Conservation (phyloP, 257 asterid species). For the Solanum ossicruentum region DNA sequence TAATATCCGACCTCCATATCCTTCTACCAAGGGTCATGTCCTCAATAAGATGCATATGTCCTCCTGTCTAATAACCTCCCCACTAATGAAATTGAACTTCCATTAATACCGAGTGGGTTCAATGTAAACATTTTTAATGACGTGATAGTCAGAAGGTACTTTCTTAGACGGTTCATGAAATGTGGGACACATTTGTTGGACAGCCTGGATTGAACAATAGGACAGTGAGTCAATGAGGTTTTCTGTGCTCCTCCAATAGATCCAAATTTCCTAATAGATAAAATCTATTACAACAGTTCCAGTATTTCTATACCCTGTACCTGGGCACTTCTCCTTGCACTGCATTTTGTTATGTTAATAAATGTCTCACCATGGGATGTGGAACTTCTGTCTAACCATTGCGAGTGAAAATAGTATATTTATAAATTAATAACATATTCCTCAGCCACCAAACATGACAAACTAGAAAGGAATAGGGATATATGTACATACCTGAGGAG, state of each 20-base stretch:
- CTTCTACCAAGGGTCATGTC: background rate
- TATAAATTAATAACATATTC: background rate
- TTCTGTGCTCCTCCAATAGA: background rate
- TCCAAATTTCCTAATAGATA: background rate
- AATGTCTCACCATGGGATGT: background rate
- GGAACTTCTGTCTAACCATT: background rate
- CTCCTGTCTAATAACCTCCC: background rate
- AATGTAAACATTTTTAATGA: background rate
- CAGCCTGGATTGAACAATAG: background rate
- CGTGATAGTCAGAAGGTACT: background rate
- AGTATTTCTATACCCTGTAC: background rate
- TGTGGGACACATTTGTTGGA: background rate
- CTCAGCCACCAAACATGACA: background rate
- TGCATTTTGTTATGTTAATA: background rate
- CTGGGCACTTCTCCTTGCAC: background rate
- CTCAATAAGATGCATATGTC: background rate
- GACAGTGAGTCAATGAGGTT: background rate
- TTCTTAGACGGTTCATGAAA: background rate
- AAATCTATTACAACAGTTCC: background rate
- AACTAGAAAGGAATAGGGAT: background rate
- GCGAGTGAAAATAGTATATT: background rate
- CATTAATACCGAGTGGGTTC: background rate
- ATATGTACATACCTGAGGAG: conserved; percentile 61
- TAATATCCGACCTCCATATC: background rate
- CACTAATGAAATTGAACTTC: background rate